Percentiles rank a stretch among this genome's conserved stretches.
phyloP scores from a whole-genome alignment of 805 yeast genomes.

The Saturnispora bothae region DNA sequence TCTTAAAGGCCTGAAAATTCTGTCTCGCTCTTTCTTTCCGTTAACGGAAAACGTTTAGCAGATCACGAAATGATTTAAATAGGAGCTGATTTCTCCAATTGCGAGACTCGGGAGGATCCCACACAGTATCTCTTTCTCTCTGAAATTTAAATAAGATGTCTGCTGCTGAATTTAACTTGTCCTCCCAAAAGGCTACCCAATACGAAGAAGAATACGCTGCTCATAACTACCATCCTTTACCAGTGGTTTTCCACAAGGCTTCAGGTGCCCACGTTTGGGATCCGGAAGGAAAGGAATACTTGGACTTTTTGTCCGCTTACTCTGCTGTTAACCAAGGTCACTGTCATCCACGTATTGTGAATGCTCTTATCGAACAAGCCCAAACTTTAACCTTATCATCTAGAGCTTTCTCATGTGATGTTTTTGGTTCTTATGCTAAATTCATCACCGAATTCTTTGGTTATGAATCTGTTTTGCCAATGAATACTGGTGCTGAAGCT shows the following conservation, averaged over 20 bases:
- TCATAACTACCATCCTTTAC: constrained; percentile 93
- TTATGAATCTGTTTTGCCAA: constrained; percentile 89
- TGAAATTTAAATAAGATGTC: constrained; percentile 1
- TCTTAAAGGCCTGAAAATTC: not conserved
- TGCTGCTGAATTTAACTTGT: constrained; percentile 34
- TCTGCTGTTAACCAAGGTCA: constrained; percentile 98
- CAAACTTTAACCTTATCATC: constrained; percentile 74
- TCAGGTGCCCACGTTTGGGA: constrained; percentile 94
- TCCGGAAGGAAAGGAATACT: constrained; percentile 90
- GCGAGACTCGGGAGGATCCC: too few species aligned
- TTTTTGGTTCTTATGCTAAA: constrained; percentile 78
- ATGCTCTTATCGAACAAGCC: constrained; percentile 82
- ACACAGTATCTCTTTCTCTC: not conserved
- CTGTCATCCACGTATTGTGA: constrained; percentile 87
- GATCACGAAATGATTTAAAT: too few species aligned
- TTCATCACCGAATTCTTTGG: constrained; percentile 79
- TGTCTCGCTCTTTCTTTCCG: constrained; percentile 5
- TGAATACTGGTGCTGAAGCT: constrained; percentile 99
- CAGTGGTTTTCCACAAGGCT: constrained; percentile 85
- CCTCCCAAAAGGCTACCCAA: constrained; percentile 54
- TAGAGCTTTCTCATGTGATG: constrained; percentile 76
- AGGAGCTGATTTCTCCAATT: too few species aligned
- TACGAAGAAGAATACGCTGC: constrained; percentile 81
- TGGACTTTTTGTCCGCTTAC: constrained; percentile 89
- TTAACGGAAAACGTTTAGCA: not conserved